Base-by-base conservation (phyloP, 805 yeast genomes). In the Barnettozyma populi region DNA sequence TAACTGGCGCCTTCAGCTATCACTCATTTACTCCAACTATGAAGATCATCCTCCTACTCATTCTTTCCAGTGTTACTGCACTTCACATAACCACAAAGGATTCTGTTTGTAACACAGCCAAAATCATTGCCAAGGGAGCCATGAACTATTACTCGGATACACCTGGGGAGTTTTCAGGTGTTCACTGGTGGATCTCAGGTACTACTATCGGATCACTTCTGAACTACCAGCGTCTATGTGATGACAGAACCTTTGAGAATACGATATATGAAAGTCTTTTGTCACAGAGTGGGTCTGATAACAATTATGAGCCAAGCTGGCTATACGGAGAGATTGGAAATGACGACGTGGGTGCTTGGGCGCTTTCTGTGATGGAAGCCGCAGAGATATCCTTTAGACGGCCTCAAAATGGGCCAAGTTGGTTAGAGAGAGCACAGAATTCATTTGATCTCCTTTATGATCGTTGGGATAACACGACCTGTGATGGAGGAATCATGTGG, bases 111-210 rank as follows among this genome's bases (percentile, higher is more conserved):
- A 59, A 68, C 23, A 86, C 80, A 3, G 77, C 86, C 1, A 68
- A 77, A 0, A 61, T 79, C 31, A 67, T 84, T n/a, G 77, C 80
- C 13, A 63, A 70, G 14, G 90, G 90, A 55, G 69, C 81, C 52
- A 66, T 84, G 61, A 81, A 80, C 63, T 86, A 86, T 64, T 83
- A 86, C 59, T 78, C 76, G 51, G 89, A 52, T 1, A 19, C 24
- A 2, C 37, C 47, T 25, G 95, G 92, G 21, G 75, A 76, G 79
- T 85, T 85, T 59, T 69, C 76, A 11, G 61, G 74, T 52, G 90
- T 90, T 63, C 83, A 82, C 67, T 90, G 94, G 90, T 87, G 95
- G 95, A 82, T 85, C 65, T 89, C 90, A 36, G 96, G 95, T 57
- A 92, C 87, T 55, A 90, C 90, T 0, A 83, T 72, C 65, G 78